Conservation (phyloP, 140 eudicot species). For the Ambrosia hybrid region DNA sequence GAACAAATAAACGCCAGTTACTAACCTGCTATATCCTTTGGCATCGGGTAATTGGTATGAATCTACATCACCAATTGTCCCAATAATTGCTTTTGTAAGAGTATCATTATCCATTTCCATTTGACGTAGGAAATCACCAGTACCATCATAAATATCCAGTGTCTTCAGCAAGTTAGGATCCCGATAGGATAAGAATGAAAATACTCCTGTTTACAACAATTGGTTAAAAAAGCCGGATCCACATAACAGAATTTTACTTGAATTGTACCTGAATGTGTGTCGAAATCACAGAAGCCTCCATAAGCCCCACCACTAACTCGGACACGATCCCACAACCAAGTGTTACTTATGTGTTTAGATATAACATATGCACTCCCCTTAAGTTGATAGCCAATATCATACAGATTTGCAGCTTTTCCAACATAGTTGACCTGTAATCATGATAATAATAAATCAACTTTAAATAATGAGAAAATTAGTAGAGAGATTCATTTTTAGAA, state of each 20-base stretch:
- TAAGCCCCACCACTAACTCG: conserved; percentile 99
- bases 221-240: conserved; percentile 16
- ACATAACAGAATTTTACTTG: conserved; percentile 11
- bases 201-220: conserved; percentile 62
- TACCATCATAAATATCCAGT: conserved; percentile 88
- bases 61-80: conserved; percentile 98
- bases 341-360: conserved; percentile 77
- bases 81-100: conserved; percentile 95
- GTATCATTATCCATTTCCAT: conserved; percentile 91
- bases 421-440: conserved; percentile 84
- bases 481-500: background rate
- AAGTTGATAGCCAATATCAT: conserved; percentile 82
- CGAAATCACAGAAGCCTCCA: conserved; percentile 97
- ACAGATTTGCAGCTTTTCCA: conserved; percentile 96
- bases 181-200: conserved; percentile 85
- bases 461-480: background rate
- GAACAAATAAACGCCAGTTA: background rate
- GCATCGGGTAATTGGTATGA: conserved; percentile 96
- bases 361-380: conserved; percentile 97
- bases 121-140: conserved; percentile 67
- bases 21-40: conserved; percentile 96
- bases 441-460: background rate
- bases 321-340: conserved; percentile 99
- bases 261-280: conserved; percentile 80
- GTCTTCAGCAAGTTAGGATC: conserved; percentile 97